These are phyloP conservation scores for Macadamia tetraphylla DNA, from an alignment of 164 flowering plant genomes.

Conservation along the genomic window DNA sequence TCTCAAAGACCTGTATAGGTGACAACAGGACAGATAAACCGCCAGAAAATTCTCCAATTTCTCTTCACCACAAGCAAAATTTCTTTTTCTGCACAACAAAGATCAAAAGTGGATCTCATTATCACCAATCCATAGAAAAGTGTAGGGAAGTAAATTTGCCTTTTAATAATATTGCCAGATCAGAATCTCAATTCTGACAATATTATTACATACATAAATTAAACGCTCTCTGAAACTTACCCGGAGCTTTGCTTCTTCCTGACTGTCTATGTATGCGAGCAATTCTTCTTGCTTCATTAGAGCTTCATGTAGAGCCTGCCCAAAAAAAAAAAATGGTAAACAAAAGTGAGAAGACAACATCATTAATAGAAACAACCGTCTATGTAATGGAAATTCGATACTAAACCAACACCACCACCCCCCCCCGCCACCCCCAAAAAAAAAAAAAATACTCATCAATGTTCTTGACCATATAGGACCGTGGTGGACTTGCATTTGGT, in stretches of 20 bases:
- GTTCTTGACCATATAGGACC: too few relatives aligned
- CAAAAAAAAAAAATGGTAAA: constrained; percentile 3
- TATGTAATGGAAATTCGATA: too few relatives aligned
- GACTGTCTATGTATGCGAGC: constrained; percentile 78
- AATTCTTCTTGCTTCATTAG: constrained; percentile 84
- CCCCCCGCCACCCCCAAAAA: too few relatives aligned
- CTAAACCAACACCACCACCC: too few relatives aligned
- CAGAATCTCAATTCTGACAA: not conserved
- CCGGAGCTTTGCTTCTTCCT: constrained; percentile 62
- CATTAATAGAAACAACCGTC: too few relatives aligned
- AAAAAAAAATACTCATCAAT: too few relatives aligned
- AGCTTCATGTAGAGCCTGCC: constrained; percentile 84
- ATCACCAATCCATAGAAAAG: not conserved
- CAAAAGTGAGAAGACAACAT: not conserved
- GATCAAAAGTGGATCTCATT: not conserved
- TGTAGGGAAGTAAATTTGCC: too few relatives aligned
- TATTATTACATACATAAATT: too few relatives aligned
- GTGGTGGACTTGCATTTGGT: too few relatives aligned
- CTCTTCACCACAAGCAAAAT: constrained; percentile 39
- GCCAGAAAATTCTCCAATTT: not conserved
- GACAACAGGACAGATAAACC: too few relatives aligned
- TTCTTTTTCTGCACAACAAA: constrained; percentile 41
- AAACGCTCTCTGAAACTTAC: constrained; percentile 22
- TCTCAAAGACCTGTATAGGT: too few relatives aligned
- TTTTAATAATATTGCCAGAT: not conserved